phyloP scores from a whole-genome alignment of 768 basidiomycete species.

The Rhodotorula babjevae region DNA sequence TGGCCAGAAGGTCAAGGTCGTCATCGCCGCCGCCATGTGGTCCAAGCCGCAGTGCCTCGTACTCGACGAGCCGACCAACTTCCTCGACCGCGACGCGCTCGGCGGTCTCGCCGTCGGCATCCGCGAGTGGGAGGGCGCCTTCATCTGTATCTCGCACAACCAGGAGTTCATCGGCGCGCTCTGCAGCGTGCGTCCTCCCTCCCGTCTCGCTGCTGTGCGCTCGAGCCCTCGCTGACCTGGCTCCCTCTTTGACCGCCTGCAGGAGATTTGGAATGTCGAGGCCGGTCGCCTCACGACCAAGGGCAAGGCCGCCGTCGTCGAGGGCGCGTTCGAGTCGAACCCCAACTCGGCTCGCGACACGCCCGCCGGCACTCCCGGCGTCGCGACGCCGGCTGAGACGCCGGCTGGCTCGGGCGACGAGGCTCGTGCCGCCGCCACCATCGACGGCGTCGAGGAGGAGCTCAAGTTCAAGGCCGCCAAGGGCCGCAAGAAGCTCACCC shows the following conservation, averaged over 20 bases:
- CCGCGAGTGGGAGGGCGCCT: conserved; percentile 87
- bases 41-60: conserved; percentile 73
- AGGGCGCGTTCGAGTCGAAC: conserved; percentile 62
- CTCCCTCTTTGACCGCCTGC: no score
- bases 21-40: conserved; percentile 83
- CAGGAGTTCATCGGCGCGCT: conserved; percentile 76
- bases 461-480: conserved; percentile 41
- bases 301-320: conserved; percentile 79
- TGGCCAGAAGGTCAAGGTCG: conserved; percentile 79
- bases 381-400: conserved; percentile 28
- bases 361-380: conserved; percentile 20
- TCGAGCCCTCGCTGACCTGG: conserved; percentile 48
- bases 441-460: conserved; percentile 20
- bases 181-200: conserved; percentile 47
- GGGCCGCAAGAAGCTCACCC: conserved; percentile 37
- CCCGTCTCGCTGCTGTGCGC: conserved; percentile 65
- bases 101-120: conserved; percentile 93
- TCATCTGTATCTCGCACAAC: conserved; percentile 96
- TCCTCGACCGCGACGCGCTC: conserved; percentile 91
- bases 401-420: conserved; percentile 37
- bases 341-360: conserved; percentile 25
- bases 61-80: conserved; percentile 69
- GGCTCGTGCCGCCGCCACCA: conserved; percentile 18
- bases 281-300: conserved; percentile 75
- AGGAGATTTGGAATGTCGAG: conserved; percentile 90